phyloP scores from a whole-genome alignment of 352 stramenopile species.

The Pythium aphanidermatum region DNA sequence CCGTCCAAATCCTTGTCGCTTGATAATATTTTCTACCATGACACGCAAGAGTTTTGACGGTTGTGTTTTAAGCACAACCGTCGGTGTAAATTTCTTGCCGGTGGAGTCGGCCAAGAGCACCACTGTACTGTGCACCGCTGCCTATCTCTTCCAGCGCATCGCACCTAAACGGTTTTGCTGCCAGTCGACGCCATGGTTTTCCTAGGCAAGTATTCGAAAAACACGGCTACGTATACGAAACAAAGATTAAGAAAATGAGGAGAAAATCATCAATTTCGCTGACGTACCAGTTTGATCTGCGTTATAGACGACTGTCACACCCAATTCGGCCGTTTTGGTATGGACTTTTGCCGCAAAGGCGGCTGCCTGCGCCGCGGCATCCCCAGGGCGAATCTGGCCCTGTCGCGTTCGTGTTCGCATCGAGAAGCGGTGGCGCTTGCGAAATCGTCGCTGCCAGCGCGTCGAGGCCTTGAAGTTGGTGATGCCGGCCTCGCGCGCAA shows the following conservation, averaged over 20 bases:
- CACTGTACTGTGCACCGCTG: constrained; percentile 12
- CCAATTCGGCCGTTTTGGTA: too few species aligned
- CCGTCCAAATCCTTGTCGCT: constrained; percentile 20
- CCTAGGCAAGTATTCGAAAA: constrained; percentile 28
- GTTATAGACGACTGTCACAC: too few species aligned
- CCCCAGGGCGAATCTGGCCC: too few species aligned
- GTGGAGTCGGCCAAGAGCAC: constrained; percentile 22
- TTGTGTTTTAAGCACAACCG: constrained; percentile 16
- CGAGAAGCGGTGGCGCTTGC: constrained; percentile 14
- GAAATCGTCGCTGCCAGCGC: constrained; percentile 12
- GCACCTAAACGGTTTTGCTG: constrained; percentile 22
- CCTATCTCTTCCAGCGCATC: constrained; percentile 17
- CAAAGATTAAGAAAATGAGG: not conserved
- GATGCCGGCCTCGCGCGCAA: constrained; percentile 3
- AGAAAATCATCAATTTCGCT: too few species aligned
- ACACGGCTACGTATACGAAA: constrained; percentile 4
- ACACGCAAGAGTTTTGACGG: not conserved
- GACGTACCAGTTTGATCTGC: too few species aligned
- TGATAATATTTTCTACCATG: constrained; percentile 5
- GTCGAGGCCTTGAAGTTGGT: not conserved
- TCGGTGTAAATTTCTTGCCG: constrained; percentile 13
- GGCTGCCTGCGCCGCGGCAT: too few species aligned
- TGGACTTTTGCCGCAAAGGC: too few species aligned
- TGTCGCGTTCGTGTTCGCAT: constrained; percentile 7
- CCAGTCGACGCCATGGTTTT: constrained; percentile 18